Evolutionary conservation across 176 grass and related monocot species (phyloP).

Genomic region (Bromus sterilis): DNA sequence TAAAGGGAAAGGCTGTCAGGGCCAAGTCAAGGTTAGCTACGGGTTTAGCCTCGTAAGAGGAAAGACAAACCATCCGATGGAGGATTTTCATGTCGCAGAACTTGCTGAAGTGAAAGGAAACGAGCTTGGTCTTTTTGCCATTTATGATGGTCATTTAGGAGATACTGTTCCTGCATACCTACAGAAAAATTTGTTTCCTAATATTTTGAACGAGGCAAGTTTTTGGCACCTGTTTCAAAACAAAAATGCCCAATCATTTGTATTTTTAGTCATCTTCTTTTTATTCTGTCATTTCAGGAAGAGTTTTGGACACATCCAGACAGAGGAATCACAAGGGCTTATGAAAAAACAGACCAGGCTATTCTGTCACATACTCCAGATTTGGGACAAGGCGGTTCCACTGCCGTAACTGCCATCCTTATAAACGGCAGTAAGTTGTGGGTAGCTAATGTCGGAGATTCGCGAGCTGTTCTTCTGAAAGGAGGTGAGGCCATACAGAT

Average conservation of each 20-base stretch:
- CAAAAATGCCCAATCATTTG: neutral
- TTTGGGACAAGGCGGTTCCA: conserved; percentile 77
- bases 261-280: neutral
- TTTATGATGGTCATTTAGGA: conserved; percentile 78
- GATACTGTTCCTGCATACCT: conserved; percentile 56
- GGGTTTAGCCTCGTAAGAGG: conserved; percentile 66
- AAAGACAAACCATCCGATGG: conserved; percentile 72
- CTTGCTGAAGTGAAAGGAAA: conserved; percentile 33
- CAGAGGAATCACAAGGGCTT: conserved; percentile 64
- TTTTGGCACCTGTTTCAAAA: neutral
- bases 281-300: conserved; percentile 40
- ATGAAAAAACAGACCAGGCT: conserved; percentile 80
- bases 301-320: conserved; percentile 82
- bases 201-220: conserved; percentile 62
- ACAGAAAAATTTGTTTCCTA: conserved; percentile 58
- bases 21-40: conserved; percentile 40
- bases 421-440: conserved; percentile 62
- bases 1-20: conserved; percentile 48
- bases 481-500: conserved; percentile 58
- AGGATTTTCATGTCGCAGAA: conserved; percentile 66
- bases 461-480: conserved; percentile 81
- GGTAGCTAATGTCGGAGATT: conserved; percentile 90
- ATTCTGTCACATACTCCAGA: conserved; percentile 73
- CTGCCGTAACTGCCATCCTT: conserved; percentile 87
- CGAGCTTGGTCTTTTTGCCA: conserved; percentile 67